A percentile compares a stretch with the other conserved stretches of the same genome.
Evolutionary conservation across 2,329 filamentous ascomycete genomes (phyloP).

Genomic region (Xylaria sp.): DNA sequence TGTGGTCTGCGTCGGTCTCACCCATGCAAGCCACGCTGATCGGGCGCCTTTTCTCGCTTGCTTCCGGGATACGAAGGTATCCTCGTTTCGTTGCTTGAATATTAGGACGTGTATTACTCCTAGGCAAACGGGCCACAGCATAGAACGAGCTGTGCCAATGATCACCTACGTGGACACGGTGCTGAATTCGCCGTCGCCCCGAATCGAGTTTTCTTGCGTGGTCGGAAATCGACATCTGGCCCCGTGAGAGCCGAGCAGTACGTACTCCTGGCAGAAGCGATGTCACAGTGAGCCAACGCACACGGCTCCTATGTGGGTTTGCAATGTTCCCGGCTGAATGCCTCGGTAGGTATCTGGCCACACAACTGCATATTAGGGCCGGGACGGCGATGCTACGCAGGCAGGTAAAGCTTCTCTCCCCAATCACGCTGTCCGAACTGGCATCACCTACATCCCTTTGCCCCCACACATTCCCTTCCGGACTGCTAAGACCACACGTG

Average conservation of each 20-base stretch:
- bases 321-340: slow-evolving; percentile 21
- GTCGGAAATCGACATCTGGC: not conserved
- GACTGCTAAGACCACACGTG: not conserved
- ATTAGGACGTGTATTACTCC: not conserved
- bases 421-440: slow-evolving; percentile 13
- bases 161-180: slow-evolving; percentile 17
- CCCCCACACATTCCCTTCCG: slow-evolving; percentile 16
- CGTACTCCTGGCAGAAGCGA: slow-evolving; percentile 11
- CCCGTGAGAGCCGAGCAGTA: not conserved
- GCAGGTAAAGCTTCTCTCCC: not conserved
- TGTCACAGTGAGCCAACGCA: not conserved
- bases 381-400: not conserved
- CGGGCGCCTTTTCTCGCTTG: not conserved
- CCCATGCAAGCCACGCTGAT: slow-evolving; percentile 18
- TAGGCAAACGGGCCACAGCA: not conserved
- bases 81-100: not conserved
- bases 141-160: slow-evolving; percentile 2
- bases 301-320: not conserved
- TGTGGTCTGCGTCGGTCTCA: not conserved
- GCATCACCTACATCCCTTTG: not conserved
- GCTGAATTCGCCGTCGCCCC: slow-evolving; percentile 1
- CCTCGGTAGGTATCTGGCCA: not conserved
- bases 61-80: slow-evolving; percentile 14
- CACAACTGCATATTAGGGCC: not conserved
- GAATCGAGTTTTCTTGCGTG: not conserved